phyloP scores from a whole-genome alignment of 2,329 filamentous ascomycete species.

The Ophiocordyceps camponoti-floridani region DNA sequence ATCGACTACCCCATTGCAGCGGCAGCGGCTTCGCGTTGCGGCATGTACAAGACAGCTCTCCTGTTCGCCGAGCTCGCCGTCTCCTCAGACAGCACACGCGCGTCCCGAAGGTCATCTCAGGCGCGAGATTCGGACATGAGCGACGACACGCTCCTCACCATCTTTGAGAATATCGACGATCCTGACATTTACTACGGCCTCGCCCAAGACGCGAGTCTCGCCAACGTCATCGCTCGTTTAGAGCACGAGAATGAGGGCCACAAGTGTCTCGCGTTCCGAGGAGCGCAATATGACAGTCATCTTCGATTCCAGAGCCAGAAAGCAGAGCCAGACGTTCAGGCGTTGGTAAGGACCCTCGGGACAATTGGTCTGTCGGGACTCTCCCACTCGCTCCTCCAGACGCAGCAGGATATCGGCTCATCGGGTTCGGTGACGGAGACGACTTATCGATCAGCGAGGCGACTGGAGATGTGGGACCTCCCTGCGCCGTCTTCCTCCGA shows the following conservation, averaged over 20 bases:
- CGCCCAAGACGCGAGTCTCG: constrained; percentile 57
- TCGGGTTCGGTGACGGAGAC: constrained; percentile 45
- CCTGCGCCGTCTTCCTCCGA: constrained; percentile 47
- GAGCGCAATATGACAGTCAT: constrained; percentile 78
- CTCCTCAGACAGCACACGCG: constrained; percentile 29
- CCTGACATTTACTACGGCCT: constrained; percentile 93
- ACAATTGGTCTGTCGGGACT: constrained; percentile 71
- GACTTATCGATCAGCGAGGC: constrained; percentile 63
- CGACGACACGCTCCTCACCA: constrained; percentile 54
- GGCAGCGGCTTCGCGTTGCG: constrained; percentile 54
- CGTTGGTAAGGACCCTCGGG: constrained; percentile 60
- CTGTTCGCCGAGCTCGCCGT: constrained; percentile 62
- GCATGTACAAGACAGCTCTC: constrained; percentile 75
- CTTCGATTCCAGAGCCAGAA: constrained; percentile 42
- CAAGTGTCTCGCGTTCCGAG: constrained; percentile 78
- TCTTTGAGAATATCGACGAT: constrained; percentile 88
- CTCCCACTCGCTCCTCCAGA: constrained; percentile 60
- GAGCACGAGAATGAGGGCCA: constrained; percentile 80
- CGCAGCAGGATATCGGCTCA: constrained; percentile 41
- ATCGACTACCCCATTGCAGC: constrained; percentile 58
- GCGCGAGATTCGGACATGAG: constrained; percentile 35
- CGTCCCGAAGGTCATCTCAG: constrained; percentile 49
- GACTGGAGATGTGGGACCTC: constrained; percentile 83
- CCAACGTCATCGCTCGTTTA: constrained; percentile 61
- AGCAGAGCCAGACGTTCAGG: constrained; percentile 42